Evolutionary conservation across 768 basidiomycete genomes (phyloP).

Genomic region (Leucosporidium yakuticum): DNA sequence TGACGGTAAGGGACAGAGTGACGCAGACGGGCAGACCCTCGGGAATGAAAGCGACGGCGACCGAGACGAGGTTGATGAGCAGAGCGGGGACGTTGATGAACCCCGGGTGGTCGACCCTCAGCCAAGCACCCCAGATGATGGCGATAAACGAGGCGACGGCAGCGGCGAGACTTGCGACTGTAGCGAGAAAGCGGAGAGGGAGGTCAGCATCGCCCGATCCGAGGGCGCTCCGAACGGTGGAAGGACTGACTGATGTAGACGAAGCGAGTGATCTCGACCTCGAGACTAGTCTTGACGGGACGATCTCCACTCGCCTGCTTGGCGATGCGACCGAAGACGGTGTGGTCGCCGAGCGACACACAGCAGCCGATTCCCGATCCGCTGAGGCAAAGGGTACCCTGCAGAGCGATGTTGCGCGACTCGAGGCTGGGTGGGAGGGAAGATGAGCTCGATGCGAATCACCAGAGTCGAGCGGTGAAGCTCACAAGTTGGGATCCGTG

Average conservation of each 20-base stretch:
- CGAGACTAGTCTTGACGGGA: slow-evolving; percentile 50
- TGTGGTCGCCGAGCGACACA: slow-evolving; percentile 22
- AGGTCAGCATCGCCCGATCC: slow-evolving; percentile 29
- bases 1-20: slow-evolving; percentile 52
- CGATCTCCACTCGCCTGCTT: slow-evolving; percentile 51
- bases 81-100: slow-evolving; percentile 52
- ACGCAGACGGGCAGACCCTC: slow-evolving; percentile 41
- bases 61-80: slow-evolving; percentile 57
- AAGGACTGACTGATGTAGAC: no score
- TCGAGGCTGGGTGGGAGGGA: slow-evolving; percentile 40
- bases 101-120: slow-evolving; percentile 32
- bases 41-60: slow-evolving; percentile 52
- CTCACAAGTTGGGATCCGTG: slow-evolving; percentile 50
- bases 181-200: slow-evolving; percentile 47
- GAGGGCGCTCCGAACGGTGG: no score
- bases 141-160: slow-evolving; percentile 18
- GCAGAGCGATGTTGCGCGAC: slow-evolving; percentile 57
- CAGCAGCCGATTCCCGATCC: slow-evolving; percentile 16
- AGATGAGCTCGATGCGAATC: no score
- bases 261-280: slow-evolving; percentile 55
- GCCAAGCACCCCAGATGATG: slow-evolving; percentile 31
- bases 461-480: slow-evolving; percentile 1
- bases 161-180: slow-evolving; percentile 12
- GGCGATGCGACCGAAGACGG: slow-evolving; percentile 50
- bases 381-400: slow-evolving; percentile 41